These are phyloP conservation scores for Davidsoniella australis DNA, from an alignment of 2,329 filamentous ascomycete genomes.

Conservation along the genomic window DNA sequence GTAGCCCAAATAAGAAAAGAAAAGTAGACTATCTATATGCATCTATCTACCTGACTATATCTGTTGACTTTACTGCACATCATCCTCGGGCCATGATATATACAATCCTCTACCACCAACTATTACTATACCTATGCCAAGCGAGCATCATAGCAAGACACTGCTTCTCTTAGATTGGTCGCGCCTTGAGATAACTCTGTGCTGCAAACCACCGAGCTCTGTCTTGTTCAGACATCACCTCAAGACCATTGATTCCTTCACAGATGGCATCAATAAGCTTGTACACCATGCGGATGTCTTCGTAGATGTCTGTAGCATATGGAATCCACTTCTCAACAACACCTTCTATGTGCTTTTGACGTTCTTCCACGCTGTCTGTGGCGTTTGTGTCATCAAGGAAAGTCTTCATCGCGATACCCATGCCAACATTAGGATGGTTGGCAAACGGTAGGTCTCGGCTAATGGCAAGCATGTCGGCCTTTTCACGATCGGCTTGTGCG, in stretches of 20 bases:
- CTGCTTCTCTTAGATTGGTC: conserved; percentile 10
- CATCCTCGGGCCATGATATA: no score
- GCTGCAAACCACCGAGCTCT: conserved; percentile 7
- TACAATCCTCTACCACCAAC: no score
- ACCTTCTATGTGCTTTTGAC: conserved; percentile 26
- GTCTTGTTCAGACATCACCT: conserved; percentile 3
- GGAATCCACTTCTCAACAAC: conserved; percentile 41
- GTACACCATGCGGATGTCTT: conserved; percentile 40
- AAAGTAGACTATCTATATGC: no score
- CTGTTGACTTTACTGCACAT: no score
- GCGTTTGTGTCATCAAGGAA: conserved; percentile 52
- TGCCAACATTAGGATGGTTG: conserved; percentile 52
- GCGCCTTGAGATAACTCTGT: conserved; percentile 9
- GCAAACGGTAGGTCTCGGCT: conserved; percentile 58
- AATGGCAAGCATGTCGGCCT: conserved; percentile 49
- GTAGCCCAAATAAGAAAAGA: not conserved
- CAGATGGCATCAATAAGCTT: conserved; percentile 41
- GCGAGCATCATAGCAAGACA: not conserved
- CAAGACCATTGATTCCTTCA: conserved; percentile 26
- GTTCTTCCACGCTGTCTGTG: conserved; percentile 32
- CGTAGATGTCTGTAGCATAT: conserved; percentile 37
- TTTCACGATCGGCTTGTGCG: conserved; percentile 57
- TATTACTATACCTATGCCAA: no score
- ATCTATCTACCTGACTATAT: not conserved
- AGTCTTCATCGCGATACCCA: conserved; percentile 66